phyloP scores from a whole-genome alignment of 1,139 yeast species.

The Pichia sp. region DNA sequence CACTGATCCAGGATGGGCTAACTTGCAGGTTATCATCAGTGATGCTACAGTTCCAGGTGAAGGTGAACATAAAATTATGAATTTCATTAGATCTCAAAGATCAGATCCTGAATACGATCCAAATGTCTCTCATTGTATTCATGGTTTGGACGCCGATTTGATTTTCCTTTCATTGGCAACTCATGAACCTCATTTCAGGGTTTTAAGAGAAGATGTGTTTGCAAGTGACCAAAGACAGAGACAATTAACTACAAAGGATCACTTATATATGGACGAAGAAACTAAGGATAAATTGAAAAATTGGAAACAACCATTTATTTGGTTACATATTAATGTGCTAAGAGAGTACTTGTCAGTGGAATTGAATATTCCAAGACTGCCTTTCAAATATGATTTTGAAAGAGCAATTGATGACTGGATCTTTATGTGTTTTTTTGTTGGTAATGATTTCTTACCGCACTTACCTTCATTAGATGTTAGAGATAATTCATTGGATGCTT shows the following conservation, averaged over 20 bases:
- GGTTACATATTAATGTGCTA: slow-evolving; percentile 85
- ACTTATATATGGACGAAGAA: slow-evolving; percentile 50
- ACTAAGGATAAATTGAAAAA: slow-evolving; percentile 51
- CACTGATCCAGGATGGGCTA: slow-evolving; percentile 86
- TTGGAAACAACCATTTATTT: slow-evolving; percentile 76
- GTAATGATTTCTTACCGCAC: slow-evolving; percentile 97
- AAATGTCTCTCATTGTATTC: slow-evolving; percentile 86
- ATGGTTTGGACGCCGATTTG: slow-evolving; percentile 96
- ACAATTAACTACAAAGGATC: slow-evolving; percentile 42
- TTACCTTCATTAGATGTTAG: slow-evolving; percentile 91
- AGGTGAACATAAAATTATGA: slow-evolving; percentile 98
- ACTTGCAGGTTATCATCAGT: slow-evolving; percentile 74
- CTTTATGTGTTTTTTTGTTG: slow-evolving; percentile 96
- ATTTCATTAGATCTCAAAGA: slow-evolving; percentile 78
- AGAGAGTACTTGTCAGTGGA: slow-evolving; percentile 87
- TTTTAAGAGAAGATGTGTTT: slow-evolving; percentile 93
- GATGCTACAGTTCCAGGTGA: slow-evolving; percentile 99
- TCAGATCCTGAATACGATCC: slow-evolving; percentile 82
- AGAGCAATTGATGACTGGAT: slow-evolving; percentile 99
- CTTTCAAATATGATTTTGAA: slow-evolving; percentile 80
- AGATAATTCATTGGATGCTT: slow-evolving; percentile 82
- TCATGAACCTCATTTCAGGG: slow-evolving; percentile 94
- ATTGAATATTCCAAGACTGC: slow-evolving; percentile 57
- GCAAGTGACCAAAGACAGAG: slow-evolving; percentile 52
- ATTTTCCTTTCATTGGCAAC: slow-evolving; percentile 92